Conservation (phyloP, 495 filamentous ascomycete species). For the Acidiella bohemica region DNA sequence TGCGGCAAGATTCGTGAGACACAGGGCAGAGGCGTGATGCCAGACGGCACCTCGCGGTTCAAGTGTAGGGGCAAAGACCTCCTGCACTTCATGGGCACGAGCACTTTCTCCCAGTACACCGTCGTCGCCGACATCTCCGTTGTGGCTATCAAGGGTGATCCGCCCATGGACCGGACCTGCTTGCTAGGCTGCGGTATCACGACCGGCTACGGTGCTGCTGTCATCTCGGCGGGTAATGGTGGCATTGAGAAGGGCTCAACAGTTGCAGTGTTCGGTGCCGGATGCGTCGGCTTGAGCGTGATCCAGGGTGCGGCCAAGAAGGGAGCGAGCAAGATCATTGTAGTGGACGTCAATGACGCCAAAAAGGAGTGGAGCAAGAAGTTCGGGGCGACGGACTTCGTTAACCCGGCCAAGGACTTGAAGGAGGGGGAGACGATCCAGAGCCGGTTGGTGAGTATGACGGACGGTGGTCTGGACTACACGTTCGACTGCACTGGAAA, state of each 20-base stretch:
- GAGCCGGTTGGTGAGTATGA: constrained; percentile 90
- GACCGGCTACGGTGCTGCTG: constrained; percentile 91
- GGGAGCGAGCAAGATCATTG: constrained; percentile 80
- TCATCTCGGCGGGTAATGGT: constrained; percentile 64
- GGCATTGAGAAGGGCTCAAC: constrained; percentile 68
- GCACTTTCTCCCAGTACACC: constrained; percentile 96
- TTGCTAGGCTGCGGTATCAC: constrained; percentile 96
- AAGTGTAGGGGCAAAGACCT: constrained; percentile 83
- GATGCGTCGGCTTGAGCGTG: constrained; percentile 88
- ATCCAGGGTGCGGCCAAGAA: constrained; percentile 90
- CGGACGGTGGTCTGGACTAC: constrained; percentile 97
- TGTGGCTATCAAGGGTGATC: constrained; percentile 77
- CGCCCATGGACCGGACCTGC: constrained; percentile 92
- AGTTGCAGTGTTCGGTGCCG: constrained; percentile 90
- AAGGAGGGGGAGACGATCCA: constrained; percentile 61
- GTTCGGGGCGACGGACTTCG: constrained; percentile 93
- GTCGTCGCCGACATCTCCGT: constrained; percentile 98
- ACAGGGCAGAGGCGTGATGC: constrained; percentile 92
- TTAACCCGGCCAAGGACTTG: constrained; percentile 71
- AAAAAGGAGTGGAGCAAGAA: constrained; percentile 89
- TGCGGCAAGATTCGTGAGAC: constrained; percentile 98
- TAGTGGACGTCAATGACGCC: constrained; percentile 80
- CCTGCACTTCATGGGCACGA: constrained; percentile 98
- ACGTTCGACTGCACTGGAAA: constrained; percentile 99
- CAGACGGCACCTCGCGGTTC: constrained; percentile 93